Conservation (phyloP, 2,329 filamentous ascomycete species). For the Ascochyta lentis region DNA sequence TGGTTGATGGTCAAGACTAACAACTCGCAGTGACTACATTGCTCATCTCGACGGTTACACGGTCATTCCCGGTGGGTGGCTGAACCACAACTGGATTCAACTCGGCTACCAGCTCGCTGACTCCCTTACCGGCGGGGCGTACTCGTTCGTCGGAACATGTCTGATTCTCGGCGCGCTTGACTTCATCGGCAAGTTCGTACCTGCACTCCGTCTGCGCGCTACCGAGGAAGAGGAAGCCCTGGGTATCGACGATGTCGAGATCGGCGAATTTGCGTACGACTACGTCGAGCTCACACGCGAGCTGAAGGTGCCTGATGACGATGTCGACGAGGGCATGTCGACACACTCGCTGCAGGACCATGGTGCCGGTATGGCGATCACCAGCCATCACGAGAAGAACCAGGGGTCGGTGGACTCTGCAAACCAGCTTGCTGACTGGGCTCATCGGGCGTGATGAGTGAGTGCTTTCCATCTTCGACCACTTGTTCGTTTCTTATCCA, state of each 20-base stretch:
- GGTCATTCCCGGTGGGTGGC: conserved; percentile 76
- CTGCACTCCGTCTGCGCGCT: conserved; percentile 76
- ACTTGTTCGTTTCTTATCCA: not conserved
- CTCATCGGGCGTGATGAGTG: conserved; percentile 35
- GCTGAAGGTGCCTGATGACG: conserved; percentile 56
- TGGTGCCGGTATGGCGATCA: conserved; percentile 36
- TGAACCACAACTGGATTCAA: conserved; percentile 84
- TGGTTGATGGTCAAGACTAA: not conserved
- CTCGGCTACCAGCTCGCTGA: conserved; percentile 85
- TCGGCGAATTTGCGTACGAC: conserved; percentile 93
- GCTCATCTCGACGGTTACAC: conserved; percentile 76
- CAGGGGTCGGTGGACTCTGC: conserved; percentile 46
- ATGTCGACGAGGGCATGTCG: conserved; percentile 47
- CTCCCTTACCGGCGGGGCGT: conserved; percentile 75
- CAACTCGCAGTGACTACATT: conserved; percentile 69
- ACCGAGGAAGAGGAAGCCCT: conserved; percentile 80
- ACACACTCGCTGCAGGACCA: conserved; percentile 41
- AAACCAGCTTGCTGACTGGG: conserved; percentile 46
- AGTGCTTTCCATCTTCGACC: not conserved
- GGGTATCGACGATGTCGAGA: conserved; percentile 87
- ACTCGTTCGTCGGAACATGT: conserved; percentile 80
- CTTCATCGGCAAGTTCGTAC: conserved; percentile 79
- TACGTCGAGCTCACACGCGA: conserved; percentile 85
- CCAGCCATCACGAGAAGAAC: conserved; percentile 46
- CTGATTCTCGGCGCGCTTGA: conserved; percentile 67